Percentiles rank a stretch among this genome's conserved stretches.
Evolutionary conservation across 345 rosid species (phyloP).

Genomic region (Lumnitzera littorea): DNA sequence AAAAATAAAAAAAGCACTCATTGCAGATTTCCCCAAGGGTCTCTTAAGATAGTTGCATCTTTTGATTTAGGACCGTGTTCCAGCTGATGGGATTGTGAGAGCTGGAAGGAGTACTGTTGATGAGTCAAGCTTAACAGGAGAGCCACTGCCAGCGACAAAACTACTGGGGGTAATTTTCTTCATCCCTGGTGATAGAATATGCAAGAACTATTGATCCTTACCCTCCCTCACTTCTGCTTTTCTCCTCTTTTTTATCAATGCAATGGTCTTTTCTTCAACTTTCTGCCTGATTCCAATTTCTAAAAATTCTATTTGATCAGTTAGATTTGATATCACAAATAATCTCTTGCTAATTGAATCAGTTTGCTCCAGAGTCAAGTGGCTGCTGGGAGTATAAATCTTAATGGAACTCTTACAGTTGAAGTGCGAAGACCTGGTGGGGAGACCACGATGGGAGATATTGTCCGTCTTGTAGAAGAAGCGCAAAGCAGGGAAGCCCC

Average conservation of each 20-base stretch:
- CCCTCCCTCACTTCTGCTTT: background rate
- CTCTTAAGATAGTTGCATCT: background rate
- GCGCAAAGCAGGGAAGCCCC: conserved; percentile 97
- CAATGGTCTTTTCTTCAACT: background rate
- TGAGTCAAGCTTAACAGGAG: conserved; percentile 97
- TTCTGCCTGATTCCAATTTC: background rate
- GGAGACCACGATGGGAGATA: conserved; percentile 90
- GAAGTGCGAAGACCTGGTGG: conserved; percentile 96
- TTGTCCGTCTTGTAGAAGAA: conserved; percentile 92
- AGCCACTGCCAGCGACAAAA: conserved; percentile 93
- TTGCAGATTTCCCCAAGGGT: too few relatives aligned
- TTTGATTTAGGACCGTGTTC: conserved; percentile 73
- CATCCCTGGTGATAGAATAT: background rate
- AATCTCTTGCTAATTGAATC: background rate
- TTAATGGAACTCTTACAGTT: conserved; percentile 85
- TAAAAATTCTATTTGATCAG: too few relatives aligned
- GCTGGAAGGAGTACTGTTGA: conserved; percentile 91
- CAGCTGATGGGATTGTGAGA: conserved; percentile 88
- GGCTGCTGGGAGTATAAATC: conserved; percentile 91
- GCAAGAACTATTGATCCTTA: background rate
- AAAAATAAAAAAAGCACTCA: too few relatives aligned
- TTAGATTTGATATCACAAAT: background rate
- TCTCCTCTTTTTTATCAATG: background rate
- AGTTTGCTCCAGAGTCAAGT: conserved; percentile 65
- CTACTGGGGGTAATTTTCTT: conserved; percentile 65